A percentile compares a stretch with the other conserved stretches of the same genome.
These are phyloP conservation scores for Microbotryomycetes sp. DNA, from an alignment of 1,284 basidiomycete species.

Conservation along the genomic window DNA sequence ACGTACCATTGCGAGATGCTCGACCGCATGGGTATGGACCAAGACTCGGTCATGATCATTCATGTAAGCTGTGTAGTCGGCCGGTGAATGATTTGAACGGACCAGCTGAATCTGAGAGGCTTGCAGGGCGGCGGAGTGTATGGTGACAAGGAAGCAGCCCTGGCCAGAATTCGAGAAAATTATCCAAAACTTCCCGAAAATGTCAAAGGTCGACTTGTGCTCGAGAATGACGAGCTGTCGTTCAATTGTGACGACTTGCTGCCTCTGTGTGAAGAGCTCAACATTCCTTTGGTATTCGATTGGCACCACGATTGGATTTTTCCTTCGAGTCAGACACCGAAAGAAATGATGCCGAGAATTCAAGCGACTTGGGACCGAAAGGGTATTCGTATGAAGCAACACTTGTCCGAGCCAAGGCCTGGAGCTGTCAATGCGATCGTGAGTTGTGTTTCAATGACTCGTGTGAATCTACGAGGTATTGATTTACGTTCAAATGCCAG, in stretches of 20 bases:
- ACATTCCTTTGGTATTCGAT: slow-evolving; percentile 68
- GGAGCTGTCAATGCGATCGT: slow-evolving; percentile 65
- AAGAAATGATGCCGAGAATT: slow-evolving; percentile 60
- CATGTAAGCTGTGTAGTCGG: slow-evolving; percentile 44
- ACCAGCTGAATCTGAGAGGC: background rate
- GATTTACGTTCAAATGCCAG: no score
- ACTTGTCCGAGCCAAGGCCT: slow-evolving; percentile 70
- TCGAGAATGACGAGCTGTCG: slow-evolving; percentile 91
- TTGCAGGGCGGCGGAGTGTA: slow-evolving; percentile 59
- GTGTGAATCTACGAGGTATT: slow-evolving; percentile 18
- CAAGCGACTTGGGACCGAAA: slow-evolving; percentile 66
- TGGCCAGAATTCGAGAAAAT: slow-evolving; percentile 64
- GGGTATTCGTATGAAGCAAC: slow-evolving; percentile 74
- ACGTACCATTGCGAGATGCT: slow-evolving; percentile 79
- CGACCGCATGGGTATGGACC: slow-evolving; percentile 67
- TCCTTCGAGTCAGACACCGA: slow-evolving; percentile 52
- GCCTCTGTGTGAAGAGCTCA: slow-evolving; percentile 69
- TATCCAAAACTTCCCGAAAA: slow-evolving; percentile 57
- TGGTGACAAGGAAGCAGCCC: slow-evolving; percentile 63
- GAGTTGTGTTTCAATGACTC: background rate
- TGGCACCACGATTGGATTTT: slow-evolving; percentile 71
- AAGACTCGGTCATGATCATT: slow-evolving; percentile 70
- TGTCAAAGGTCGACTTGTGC: slow-evolving; percentile 60
- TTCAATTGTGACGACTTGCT: slow-evolving; percentile 80
- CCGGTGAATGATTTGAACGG: background rate